Conservation (phyloP, 2,329 filamentous ascomycete species). For the Lecanicillium sp. region DNA sequence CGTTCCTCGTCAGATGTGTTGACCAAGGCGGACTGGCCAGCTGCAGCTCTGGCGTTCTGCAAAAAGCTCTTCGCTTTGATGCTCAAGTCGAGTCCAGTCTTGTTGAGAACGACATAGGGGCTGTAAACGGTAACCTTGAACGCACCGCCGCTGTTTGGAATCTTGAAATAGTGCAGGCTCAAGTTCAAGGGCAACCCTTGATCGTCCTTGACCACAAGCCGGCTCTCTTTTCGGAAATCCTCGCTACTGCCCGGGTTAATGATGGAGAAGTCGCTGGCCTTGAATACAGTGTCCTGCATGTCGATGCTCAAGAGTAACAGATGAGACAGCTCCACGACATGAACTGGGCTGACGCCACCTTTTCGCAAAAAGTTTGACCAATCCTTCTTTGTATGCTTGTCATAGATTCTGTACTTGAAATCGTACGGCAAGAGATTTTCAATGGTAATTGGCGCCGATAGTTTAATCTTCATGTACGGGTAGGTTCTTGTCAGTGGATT, state of each 20-base stretch:
- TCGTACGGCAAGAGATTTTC: conserved; percentile 95
- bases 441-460: conserved; percentile 86
- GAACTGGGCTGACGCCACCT: conserved; percentile 92
- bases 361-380: conserved; percentile 98
- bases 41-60: conserved; percentile 71
- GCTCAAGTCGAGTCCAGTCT: conserved; percentile 82
- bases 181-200: conserved; percentile 72
- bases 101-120: conserved; percentile 90
- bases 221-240: conserved; percentile 79
- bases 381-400: conserved; percentile 97
- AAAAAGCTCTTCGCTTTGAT: conserved; percentile 85
- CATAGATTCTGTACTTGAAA: conserved; percentile 98
- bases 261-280: conserved; percentile 91
- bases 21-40: conserved; percentile 63
- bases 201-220: conserved; percentile 74
- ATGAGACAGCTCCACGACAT: conserved; percentile 93
- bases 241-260: conserved; percentile 85
- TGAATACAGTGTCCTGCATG: conserved; percentile 93
- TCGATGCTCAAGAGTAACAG: conserved; percentile 86
- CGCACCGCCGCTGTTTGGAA: conserved; percentile 86
- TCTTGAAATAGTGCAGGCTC: conserved; percentile 81
- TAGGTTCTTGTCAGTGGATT: conserved; percentile 70
- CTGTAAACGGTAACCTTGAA: conserved; percentile 95
- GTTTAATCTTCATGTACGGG: conserved; percentile 86
- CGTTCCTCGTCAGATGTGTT: conserved; percentile 42